A percentile compares a stretch with the other conserved stretches of the same genome.
Evolutionary conservation across 1,284 basidiomycete species (phyloP).

Genomic region (Erythrobasidium hasegawianum): DNA sequence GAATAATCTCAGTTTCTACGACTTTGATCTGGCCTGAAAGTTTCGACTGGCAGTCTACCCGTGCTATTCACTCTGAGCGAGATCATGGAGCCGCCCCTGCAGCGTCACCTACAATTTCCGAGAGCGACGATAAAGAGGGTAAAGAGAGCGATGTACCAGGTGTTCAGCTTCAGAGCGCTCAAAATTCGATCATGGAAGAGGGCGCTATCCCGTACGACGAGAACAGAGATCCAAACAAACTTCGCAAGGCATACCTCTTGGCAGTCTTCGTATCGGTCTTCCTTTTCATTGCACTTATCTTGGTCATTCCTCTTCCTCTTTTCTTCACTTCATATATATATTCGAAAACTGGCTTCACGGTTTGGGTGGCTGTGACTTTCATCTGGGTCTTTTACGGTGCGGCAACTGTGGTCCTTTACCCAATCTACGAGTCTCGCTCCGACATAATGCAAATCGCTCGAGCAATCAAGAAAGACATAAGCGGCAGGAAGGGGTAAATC

Average conservation of each 20-base stretch:
- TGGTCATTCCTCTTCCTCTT: conserved; percentile 70
- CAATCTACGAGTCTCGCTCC: conserved; percentile 38
- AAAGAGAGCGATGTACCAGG: conserved; percentile 2
- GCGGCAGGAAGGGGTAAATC: no score
- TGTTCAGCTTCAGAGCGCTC: conserved; percentile 38
- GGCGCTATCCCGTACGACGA: conserved; percentile 41
- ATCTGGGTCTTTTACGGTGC: conserved; percentile 41
- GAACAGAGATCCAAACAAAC: conserved; percentile 49
- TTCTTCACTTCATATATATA: conserved; percentile 75
- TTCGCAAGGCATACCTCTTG: conserved; percentile 67
- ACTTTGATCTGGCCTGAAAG: conserved; percentile 70
- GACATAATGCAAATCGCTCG: not conserved
- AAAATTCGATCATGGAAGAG: conserved; percentile 41
- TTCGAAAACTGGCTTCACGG: conserved; percentile 63
- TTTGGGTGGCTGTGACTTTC: conserved; percentile 60
- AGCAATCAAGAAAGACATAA: not conserved
- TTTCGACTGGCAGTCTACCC: conserved; percentile 60
- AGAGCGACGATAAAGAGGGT: not conserved
- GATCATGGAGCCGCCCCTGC: no score
- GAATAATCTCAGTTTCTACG: conserved; percentile 63
- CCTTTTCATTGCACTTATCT: conserved; percentile 52
- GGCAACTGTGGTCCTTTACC: conserved; percentile 37
- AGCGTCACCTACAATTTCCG: not conserved
- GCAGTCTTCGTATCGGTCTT: conserved; percentile 66
- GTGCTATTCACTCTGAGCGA: not conserved